Conservation (phyloP, 495 filamentous ascomycete genomes). For the Xylaria nigripes region DNA sequence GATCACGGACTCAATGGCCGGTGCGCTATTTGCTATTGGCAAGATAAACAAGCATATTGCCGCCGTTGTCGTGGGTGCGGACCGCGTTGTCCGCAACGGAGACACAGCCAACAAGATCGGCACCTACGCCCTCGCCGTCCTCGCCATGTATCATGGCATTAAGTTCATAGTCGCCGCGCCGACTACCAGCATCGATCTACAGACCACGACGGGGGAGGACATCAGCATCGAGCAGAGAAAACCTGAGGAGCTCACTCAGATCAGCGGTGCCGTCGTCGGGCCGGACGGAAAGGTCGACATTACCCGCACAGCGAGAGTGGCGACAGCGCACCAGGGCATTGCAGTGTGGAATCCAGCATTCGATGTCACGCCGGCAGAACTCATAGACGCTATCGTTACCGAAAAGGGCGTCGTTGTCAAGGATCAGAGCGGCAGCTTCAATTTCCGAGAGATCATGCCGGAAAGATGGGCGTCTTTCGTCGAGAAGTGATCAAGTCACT, state of each 20-base stretch:
- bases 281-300: slow-evolving; percentile 42
- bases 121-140: slow-evolving; percentile 83
- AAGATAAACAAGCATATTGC: slow-evolving; percentile 53
- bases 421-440: slow-evolving; percentile 61
- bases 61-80: slow-evolving; percentile 88
- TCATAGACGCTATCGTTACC: slow-evolving; percentile 92
- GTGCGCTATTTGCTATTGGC: slow-evolving; percentile 59
- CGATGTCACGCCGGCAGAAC: slow-evolving; percentile 75
- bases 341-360: slow-evolving; percentile 94
- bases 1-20: slow-evolving; percentile 96
- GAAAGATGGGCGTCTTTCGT: slow-evolving; percentile 39
- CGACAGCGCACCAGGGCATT: slow-evolving; percentile 73
- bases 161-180: slow-evolving; percentile 95
- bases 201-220: slow-evolving; percentile 60
- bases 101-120: slow-evolving; percentile 99
- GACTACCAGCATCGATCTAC: slow-evolving; percentile 84
- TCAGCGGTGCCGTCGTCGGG: slow-evolving; percentile 61
- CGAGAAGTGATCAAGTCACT: not conserved
- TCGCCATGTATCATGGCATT: slow-evolving; percentile 76
- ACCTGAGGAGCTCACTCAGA: slow-evolving; percentile 65
- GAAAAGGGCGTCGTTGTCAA: slow-evolving; percentile 85
- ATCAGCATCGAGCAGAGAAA: slow-evolving; percentile 87
- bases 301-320: slow-evolving; percentile 54
- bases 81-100: slow-evolving; percentile 90
- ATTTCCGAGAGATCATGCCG: slow-evolving; percentile 50